phyloP scores from a whole-genome alignment of 129 eudicot species.

The Flaveria trinervia region DNA sequence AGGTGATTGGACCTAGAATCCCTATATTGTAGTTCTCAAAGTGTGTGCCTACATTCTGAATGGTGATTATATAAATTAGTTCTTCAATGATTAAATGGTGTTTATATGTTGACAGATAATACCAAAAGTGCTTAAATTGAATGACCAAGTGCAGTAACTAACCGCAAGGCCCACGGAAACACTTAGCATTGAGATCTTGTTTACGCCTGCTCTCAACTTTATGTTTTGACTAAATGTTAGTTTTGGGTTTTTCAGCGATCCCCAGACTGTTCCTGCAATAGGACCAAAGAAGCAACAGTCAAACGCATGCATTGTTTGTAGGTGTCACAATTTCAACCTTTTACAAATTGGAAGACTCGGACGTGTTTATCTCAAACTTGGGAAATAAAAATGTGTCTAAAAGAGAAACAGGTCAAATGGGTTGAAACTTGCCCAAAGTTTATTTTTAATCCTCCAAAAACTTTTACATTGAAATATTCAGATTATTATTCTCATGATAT shows the following conservation, averaged over 20 bases:
- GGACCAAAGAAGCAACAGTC: slow-evolving; percentile 14
- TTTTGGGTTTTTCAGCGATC: slow-evolving; percentile 60
- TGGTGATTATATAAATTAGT: slow-evolving; percentile 14
- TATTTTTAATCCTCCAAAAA: background rate
- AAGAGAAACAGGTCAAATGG: slow-evolving; percentile 14
- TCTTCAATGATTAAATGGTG: background rate
- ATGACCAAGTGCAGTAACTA: slow-evolving; percentile 30
- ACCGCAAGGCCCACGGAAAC: slow-evolving; percentile 82
- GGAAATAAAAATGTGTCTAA: background rate
- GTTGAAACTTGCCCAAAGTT: background rate
- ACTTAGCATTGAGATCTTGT: slow-evolving; percentile 81
- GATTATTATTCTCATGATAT: background rate
- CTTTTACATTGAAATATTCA: background rate
- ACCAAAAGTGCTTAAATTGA: background rate
- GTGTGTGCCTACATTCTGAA: slow-evolving; percentile 84
- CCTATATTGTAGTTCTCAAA: slow-evolving; percentile 76
- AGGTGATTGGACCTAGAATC: slow-evolving; percentile 83
- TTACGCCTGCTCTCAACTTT: slow-evolving; percentile 61
- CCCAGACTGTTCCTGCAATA: slow-evolving; percentile 63
- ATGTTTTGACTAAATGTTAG: slow-evolving; percentile 54
- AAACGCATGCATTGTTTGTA: slow-evolving; percentile 15
- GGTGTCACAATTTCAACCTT: background rate
- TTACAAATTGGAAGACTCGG: background rate
- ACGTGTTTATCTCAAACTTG: background rate
- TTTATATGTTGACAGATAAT: slow-evolving; percentile 1